Base-by-base conservation (phyloP, 768 basidiomycete genomes). In the Coprinellus micaceus region DNA sequence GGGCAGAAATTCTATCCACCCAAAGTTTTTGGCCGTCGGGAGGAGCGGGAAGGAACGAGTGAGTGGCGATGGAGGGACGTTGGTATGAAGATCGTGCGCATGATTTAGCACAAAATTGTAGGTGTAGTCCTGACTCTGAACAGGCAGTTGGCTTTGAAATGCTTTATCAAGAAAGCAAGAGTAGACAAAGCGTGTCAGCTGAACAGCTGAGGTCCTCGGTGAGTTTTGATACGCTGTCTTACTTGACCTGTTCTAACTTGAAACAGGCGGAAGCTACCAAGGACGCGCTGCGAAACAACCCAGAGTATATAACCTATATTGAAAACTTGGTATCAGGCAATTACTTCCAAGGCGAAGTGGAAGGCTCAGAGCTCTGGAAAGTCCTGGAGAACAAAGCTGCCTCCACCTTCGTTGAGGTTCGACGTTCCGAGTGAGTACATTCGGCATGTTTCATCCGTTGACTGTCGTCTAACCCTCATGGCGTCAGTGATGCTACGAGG, bases 101-200 rank as follows among this genome's bases (percentile, higher is more conserved):
- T 44, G 29, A 4, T 11, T 10, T n/a, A 39, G 4, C 19, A 24
- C 24, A 15, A 15, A 2, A 17, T 28, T n/a, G 52, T n/a, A 2
- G 13, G 33, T 2, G 15, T 11, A 11, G 41, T 4, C 2, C 29
- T 45, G 17, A 41, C 7, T 11, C 28, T 7, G 12, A 6, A 1
- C 64, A 95, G 88, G 86, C 94, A 2, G 92, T 92, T 60, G 97
- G 97, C 1, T 98, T 98, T 59, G 97, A 99, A 74, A 99, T 98
- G 80, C 79, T 97, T 39, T 98, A 90, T 67, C 86, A 90, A 67
- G 94, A 94, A 66, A 88, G 82, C 57, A 87, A 89, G 69, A 74
- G 79, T 46, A 82, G 82, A 40, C 71, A 73, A 55, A 76, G 67
- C 48, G 61, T 66, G 43, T 64, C 72, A 2, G 58, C 69, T 29